These are phyloP conservation scores for Pseudogymnoascus sp. DNA, from an alignment of 2,329 filamentous ascomycete species.

Conservation along the genomic window DNA sequence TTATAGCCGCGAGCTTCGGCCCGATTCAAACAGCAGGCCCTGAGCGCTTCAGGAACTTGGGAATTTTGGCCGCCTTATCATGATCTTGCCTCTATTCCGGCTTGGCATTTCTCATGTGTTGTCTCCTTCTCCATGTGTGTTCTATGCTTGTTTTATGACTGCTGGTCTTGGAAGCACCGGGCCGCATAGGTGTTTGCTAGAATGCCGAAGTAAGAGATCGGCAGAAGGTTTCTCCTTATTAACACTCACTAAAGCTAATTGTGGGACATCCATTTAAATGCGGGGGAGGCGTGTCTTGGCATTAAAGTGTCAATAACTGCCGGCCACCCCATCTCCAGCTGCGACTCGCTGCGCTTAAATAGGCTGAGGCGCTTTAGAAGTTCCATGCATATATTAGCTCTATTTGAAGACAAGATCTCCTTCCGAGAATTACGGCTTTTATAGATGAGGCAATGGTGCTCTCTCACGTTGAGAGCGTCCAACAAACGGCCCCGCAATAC, in stretches of 20 bases:
- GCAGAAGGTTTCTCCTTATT: background rate
- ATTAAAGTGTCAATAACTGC: background rate
- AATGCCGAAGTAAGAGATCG: background rate
- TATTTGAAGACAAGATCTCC: background rate
- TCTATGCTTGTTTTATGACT: background rate
- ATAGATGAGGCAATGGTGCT: background rate
- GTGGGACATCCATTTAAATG: background rate
- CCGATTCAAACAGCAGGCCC: background rate
- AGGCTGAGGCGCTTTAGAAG: background rate
- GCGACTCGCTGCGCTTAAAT: constrained; percentile 1
- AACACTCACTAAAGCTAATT: background rate
- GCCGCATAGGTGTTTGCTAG: background rate
- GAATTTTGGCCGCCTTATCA: background rate
- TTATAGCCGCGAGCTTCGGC: background rate
- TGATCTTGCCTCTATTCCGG: background rate
- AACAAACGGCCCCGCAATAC: background rate
- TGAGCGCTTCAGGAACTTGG: background rate
- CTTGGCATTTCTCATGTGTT: background rate
- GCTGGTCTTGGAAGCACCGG: background rate
- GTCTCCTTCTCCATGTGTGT: background rate
- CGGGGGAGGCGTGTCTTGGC: background rate
- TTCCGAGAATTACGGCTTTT: background rate
- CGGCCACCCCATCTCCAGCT: background rate
- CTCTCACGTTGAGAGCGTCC: background rate
- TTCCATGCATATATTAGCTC: background rate